Percentiles rank a stretch among this genome's conserved stretches.
These are phyloP conservation scores for Mucor mucedo DNA, from an alignment of 371 early-diverging fungal genomes.

Conservation along the genomic window DNA sequence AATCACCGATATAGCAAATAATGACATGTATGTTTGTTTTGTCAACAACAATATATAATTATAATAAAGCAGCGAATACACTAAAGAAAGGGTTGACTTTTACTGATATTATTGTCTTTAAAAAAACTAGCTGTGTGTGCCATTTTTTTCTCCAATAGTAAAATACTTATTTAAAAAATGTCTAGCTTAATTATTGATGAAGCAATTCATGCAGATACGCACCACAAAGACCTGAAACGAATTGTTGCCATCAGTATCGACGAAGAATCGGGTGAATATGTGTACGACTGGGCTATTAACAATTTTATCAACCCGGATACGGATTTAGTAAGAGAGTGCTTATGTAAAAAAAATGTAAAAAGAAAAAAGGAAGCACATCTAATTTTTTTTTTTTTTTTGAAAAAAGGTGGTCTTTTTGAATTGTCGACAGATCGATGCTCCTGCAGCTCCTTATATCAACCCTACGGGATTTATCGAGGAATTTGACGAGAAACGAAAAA, in stretches of 20 bases:
- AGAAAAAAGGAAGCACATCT: too few species aligned
- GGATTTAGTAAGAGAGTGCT: conserved; percentile 20
- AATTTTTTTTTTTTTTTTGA: too few species aligned
- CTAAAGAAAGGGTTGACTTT: too few species aligned
- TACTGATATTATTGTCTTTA: too few species aligned
- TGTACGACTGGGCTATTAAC: conserved; percentile 31
- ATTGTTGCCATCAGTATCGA: conserved; percentile 29
- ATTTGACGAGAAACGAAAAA: conserved; percentile 26
- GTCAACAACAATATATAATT: too few species aligned
- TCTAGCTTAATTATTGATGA: conserved; percentile 21
- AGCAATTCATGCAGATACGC: conserved; percentile 9
- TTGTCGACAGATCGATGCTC: conserved; percentile 22
- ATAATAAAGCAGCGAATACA: too few species aligned
- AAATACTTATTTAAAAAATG: conserved; percentile 6
- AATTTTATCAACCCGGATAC: conserved; percentile 28
- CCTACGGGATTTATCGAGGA: conserved; percentile 21
- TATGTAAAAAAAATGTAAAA: too few species aligned
- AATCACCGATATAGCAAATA: too few species aligned
- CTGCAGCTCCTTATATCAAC: conserved; percentile 26
- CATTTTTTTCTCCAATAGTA: too few species aligned
- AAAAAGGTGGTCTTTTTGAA: conserved; percentile 25
- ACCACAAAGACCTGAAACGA: conserved; percentile 17
- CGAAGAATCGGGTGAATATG: conserved; percentile 29
- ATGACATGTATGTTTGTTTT: too few species aligned
- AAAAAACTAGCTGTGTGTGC: too few species aligned